These are phyloP conservation scores for Neurospora sp. DNA, from an alignment of 495 filamentous ascomycete genomes.

Conservation along the genomic window DNA sequence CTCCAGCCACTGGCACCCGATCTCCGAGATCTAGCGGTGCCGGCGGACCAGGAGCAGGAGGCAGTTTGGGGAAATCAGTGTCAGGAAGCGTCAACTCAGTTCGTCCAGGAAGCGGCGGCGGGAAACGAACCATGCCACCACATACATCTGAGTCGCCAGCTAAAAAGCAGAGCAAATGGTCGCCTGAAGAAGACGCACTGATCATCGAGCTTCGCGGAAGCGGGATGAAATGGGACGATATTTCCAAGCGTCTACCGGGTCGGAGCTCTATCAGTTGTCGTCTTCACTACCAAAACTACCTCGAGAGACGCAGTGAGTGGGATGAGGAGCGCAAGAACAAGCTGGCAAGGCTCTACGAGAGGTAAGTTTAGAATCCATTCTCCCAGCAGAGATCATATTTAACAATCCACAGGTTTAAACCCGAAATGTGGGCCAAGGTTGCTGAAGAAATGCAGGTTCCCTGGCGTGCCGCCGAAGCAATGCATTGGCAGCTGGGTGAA, in stretches of 20 bases:
- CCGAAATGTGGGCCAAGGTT: slow-evolving; percentile 93
- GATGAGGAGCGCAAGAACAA: slow-evolving; percentile 97
- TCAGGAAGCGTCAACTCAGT: background rate
- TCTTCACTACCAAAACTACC: slow-evolving; percentile 94
- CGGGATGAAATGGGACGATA: slow-evolving; percentile 98
- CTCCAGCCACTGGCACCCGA: slow-evolving; percentile 12
- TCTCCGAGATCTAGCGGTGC: slow-evolving; percentile 11
- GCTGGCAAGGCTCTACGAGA: slow-evolving; percentile 85
- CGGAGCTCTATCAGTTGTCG: slow-evolving; percentile 89
- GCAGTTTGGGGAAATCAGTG: slow-evolving; percentile 1
- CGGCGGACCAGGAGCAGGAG: slow-evolving; percentile 1
- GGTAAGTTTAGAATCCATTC: slow-evolving; percentile 45
- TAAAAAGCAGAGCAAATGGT: slow-evolving; percentile 97
- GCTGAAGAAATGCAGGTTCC: slow-evolving; percentile 93
- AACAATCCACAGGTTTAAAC: slow-evolving; percentile 64
- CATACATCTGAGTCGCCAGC: slow-evolving; percentile 65
- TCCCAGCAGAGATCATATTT: slow-evolving; percentile 4
- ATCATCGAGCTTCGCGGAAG: slow-evolving; percentile 81
- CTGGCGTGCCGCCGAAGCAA: slow-evolving; percentile 90
- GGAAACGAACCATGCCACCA: slow-evolving; percentile 38
- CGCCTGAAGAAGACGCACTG: slow-evolving; percentile 74
- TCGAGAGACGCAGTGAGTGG: slow-evolving; percentile 85
- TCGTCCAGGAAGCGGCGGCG: slow-evolving; percentile 12
- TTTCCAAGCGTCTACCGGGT: slow-evolving; percentile 79
- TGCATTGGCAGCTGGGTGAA: slow-evolving; percentile 97